phyloP scores from a whole-genome alignment of 257 asterid species.

The Avicennia marina region DNA sequence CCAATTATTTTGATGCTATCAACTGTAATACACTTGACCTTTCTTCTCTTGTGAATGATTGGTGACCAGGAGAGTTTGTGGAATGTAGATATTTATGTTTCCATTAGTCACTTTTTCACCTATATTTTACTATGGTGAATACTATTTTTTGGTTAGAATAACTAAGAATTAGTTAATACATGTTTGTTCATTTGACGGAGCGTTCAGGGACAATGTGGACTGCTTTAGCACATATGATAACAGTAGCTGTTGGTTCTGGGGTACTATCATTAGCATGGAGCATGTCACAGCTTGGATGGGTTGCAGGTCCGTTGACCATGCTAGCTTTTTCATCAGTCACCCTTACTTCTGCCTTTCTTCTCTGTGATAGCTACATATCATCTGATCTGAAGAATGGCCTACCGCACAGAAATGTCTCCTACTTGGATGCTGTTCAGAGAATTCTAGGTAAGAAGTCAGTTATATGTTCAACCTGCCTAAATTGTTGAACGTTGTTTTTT shows the following conservation, averaged over 20 bases:
- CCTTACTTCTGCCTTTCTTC: slow-evolving; percentile 44
- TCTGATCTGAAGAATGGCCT: slow-evolving; percentile 29
- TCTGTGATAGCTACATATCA: slow-evolving; percentile 49
- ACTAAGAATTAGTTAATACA: no score
- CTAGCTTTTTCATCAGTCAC: slow-evolving; percentile 58
- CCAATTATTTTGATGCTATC: no score
- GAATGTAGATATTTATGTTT: no score
- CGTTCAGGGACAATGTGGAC: slow-evolving; percentile 64
- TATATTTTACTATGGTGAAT: no score
- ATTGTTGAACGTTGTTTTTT: not conserved
- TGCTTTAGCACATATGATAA: no score
- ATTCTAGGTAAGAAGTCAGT: slow-evolving; percentile 29
- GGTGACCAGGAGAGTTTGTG: no score
- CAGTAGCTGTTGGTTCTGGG: slow-evolving; percentile 85
- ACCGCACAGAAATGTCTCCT: slow-evolving; percentile 41
- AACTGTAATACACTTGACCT: no score
- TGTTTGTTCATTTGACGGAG: no score
- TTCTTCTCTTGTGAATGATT: no score
- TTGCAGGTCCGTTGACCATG: slow-evolving; percentile 69
- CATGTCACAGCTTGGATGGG: slow-evolving; percentile 74
- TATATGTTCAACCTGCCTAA: not conserved
- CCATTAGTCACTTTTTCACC: no score
- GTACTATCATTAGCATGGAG: slow-evolving; percentile 82
- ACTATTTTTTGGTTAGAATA: no score
- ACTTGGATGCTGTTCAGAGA: slow-evolving; percentile 55